Evolutionary conservation across 192 early-diverging fungal species (phyloP).

Genomic region (Umbelopsis isabellina): DNA sequence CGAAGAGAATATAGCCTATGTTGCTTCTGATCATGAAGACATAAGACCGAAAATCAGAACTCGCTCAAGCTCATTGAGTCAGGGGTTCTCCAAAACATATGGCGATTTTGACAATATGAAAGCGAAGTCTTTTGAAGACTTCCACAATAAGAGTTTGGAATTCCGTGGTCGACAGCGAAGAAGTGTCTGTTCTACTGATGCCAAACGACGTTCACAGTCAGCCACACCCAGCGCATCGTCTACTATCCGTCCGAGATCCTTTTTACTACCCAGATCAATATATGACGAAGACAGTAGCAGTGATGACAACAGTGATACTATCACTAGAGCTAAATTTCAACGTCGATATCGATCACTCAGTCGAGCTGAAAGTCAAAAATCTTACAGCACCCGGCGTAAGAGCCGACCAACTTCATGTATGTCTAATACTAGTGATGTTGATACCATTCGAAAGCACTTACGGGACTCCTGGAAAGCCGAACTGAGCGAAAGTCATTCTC

Average conservation of each 20-base stretch:
- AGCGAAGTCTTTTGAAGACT: background rate
- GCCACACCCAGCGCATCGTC: constrained; percentile 3
- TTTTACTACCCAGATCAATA: background rate
- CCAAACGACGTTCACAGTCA: constrained; percentile 6
- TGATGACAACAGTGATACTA: constrained; percentile 17
- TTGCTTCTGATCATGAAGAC: background rate
- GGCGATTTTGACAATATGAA: constrained; percentile 1
- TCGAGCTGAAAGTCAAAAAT: constrained; percentile 6
- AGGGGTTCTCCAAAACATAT: background rate
- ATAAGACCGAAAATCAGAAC: background rate
- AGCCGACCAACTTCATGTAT: constrained; percentile 6
- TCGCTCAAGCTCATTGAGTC: background rate
- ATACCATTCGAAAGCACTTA: constrained; percentile 19
- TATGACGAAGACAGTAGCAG: constrained; percentile 18
- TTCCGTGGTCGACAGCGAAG: background rate
- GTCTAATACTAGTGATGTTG: constrained; percentile 7
- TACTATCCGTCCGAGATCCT: constrained; percentile 6
- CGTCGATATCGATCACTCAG: constrained; percentile 11
- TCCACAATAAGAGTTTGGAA: background rate
- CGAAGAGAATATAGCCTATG: background rate
- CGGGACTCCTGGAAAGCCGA: constrained; percentile 7
- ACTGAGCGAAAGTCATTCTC: constrained; percentile 1
- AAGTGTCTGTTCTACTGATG: constrained; percentile 14
- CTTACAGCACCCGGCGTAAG: background rate
- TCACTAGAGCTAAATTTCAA: constrained; percentile 12